These are phyloP conservation scores for Colletotrichum sp. DNA, from an alignment of 2,329 filamentous ascomycete genomes.

Conservation along the genomic window DNA sequence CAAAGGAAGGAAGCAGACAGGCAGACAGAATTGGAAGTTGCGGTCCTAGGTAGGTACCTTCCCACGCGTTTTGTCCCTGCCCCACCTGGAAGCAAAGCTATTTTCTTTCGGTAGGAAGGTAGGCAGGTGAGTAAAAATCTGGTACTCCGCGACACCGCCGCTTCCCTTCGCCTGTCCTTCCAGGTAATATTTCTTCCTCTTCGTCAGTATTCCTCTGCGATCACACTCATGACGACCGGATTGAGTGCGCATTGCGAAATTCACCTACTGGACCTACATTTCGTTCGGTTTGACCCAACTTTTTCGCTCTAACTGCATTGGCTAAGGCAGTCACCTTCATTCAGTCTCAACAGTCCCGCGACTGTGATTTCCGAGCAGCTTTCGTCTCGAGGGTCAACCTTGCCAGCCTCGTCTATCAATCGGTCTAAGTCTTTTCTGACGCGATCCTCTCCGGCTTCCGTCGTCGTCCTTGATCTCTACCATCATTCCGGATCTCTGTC, in stretches of 20 bases:
- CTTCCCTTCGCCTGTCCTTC: not conserved
- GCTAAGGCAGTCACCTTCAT: not conserved
- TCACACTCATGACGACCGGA: too few relatives aligned
- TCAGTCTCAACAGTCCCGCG: not conserved
- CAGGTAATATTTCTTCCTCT: not conserved
- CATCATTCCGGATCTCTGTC: not conserved
- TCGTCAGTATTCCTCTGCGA: too few relatives aligned
- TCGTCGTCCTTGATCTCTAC: not conserved
- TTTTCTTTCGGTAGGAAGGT: not conserved
- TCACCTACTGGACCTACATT: not conserved
- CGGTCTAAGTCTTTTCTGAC: not conserved
- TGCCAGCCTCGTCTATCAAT: not conserved
- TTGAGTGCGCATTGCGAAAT: not conserved
- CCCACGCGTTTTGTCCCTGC: not conserved
- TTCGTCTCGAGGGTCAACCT: not conserved
- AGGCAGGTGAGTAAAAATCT: too few relatives aligned
- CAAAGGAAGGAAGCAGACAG: not conserved
- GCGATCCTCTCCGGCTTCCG: not conserved
- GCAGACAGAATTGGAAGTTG: not conserved
- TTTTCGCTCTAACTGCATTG: not conserved
- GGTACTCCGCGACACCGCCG: too few relatives aligned
- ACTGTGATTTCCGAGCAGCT: not conserved
- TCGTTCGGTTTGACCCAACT: not conserved
- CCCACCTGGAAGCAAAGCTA: not conserved
- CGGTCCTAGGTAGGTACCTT: not conserved